These are phyloP conservation scores for Allium sativum DNA, from an alignment of 106 monocot species.

Conservation along the genomic window DNA sequence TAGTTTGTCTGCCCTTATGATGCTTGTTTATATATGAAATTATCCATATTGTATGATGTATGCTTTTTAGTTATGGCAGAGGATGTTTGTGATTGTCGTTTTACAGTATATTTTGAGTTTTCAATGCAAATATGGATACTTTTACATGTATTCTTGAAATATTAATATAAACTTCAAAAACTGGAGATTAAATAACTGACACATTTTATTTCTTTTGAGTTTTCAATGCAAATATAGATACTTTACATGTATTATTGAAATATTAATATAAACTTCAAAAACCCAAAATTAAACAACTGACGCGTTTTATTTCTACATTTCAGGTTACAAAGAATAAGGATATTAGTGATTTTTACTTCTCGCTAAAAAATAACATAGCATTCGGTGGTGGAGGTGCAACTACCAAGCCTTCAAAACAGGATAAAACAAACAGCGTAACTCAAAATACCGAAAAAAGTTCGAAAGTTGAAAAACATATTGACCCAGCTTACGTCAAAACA, in stretches of 20 bases:
- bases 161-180: not conserved
- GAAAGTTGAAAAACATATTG: not conserved
- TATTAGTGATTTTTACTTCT: slow-evolving; percentile 76
- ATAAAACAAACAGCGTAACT: not conserved
- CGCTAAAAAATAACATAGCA: slow-evolving; percentile 76
- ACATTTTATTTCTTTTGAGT: not conserved
- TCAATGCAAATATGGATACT: not conserved
- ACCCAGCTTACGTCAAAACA: no score
- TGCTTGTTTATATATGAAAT: no score
- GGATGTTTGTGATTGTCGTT: not conserved
- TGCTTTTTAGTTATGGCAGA: not conserved
- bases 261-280: not conserved
- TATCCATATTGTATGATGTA: not conserved
- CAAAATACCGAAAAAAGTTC: not conserved
- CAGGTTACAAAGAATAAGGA: slow-evolving; percentile 83
- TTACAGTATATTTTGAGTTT: not conserved
- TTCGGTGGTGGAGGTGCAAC: slow-evolving; percentile 40
- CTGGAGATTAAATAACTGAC: not conserved
- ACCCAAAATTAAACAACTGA: not conserved
- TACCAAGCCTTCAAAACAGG: slow-evolving; percentile 14
- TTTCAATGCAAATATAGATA: not conserved
- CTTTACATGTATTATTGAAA: not conserved
- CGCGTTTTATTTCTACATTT: not conserved
- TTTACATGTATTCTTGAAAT: not conserved
- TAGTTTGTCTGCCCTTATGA: no score